These are phyloP conservation scores for Fusarium bactridioides DNA, from an alignment of 2,329 filamentous ascomycete species.

Conservation along the genomic window DNA sequence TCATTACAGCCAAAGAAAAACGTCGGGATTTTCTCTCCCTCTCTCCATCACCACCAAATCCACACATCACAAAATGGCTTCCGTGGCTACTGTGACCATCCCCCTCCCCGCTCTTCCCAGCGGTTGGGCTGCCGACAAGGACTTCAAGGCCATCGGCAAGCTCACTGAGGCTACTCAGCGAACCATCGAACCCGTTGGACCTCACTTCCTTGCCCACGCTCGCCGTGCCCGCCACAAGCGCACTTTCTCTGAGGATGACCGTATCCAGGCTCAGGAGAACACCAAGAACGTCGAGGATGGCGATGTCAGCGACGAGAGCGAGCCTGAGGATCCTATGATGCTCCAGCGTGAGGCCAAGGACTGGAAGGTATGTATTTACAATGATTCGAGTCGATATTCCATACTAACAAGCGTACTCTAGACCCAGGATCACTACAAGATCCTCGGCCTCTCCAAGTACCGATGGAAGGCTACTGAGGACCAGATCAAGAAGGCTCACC, in stretches of 20 bases:
- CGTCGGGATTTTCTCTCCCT: conserved; percentile 14
- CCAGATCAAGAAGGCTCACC: conserved; percentile 98
- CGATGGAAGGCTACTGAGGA: conserved; percentile 93
- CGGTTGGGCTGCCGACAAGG: conserved; percentile 87
- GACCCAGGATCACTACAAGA: conserved; percentile 97
- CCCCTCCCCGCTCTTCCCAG: conserved; percentile 78
- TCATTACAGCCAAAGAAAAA: conserved; percentile 30
- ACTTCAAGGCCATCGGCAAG: conserved; percentile 85
- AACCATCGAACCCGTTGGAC: conserved; percentile 93
- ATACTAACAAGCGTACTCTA: conserved; percentile 46
- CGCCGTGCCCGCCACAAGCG: conserved; percentile 95
- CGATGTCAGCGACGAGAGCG: conserved; percentile 89
- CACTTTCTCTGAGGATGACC: conserved; percentile 98
- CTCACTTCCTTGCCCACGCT: conserved; percentile 97
- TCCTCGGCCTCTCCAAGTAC: conserved; percentile 92
- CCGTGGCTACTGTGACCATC: conserved; percentile 66
- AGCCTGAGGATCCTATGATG: conserved; percentile 92
- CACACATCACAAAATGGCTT: conserved; percentile 63
- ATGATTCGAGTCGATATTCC: neutral
- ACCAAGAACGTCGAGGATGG: conserved; percentile 96
- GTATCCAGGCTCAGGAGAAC: conserved; percentile 92
- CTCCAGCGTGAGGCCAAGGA: conserved; percentile 95
- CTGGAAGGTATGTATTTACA: conserved; percentile 79
- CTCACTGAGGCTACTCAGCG: conserved; percentile 82
- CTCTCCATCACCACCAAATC: conserved; percentile 31